Percentiles rank a stretch among this genome's conserved stretches.
Evolutionary conservation across 2,329 filamentous ascomycete species (phyloP).

Genomic region (Ophiostoma himal-ulmi): DNA sequence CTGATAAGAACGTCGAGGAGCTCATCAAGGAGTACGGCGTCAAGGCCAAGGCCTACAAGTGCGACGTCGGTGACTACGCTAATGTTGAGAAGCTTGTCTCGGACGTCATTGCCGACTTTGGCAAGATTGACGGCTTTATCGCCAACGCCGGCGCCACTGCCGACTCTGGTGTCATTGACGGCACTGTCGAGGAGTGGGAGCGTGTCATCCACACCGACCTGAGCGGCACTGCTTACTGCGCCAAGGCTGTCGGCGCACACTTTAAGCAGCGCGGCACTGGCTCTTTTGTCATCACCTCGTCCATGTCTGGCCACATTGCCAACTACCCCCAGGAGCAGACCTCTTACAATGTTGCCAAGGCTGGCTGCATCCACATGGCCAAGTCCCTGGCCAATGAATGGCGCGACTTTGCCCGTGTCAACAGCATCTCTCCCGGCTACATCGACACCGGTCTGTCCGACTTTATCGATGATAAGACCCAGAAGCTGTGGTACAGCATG

Average conservation of each 20-base stretch:
- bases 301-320: constrained; percentile 71
- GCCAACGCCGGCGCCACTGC: constrained; percentile 72
- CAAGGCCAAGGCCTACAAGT: constrained; percentile 58
- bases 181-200: constrained; percentile 56
- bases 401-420: constrained; percentile 67
- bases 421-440: constrained; percentile 69
- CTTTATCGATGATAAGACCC: constrained; percentile 60
- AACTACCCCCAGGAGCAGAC: constrained; percentile 71
- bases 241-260: constrained; percentile 58
- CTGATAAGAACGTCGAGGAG: constrained; percentile 59
- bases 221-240: constrained; percentile 73
- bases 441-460: constrained; percentile 66
- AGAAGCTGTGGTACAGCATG: constrained; percentile 69
- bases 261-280: constrained; percentile 59
- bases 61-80: constrained; percentile 52
- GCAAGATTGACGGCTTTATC: constrained; percentile 70
- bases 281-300: constrained; percentile 71
- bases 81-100: constrained; percentile 48
- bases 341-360: constrained; percentile 68
- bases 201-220: constrained; percentile 66
- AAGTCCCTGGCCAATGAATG: constrained; percentile 71
- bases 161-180: constrained; percentile 62
- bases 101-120: constrained; percentile 58
- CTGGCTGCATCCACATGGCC: constrained; percentile 56
- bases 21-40: constrained; percentile 62